These are phyloP conservation scores for Pholiota conissans DNA, from an alignment of 768 basidiomycete genomes.

Conservation along the genomic window DNA sequence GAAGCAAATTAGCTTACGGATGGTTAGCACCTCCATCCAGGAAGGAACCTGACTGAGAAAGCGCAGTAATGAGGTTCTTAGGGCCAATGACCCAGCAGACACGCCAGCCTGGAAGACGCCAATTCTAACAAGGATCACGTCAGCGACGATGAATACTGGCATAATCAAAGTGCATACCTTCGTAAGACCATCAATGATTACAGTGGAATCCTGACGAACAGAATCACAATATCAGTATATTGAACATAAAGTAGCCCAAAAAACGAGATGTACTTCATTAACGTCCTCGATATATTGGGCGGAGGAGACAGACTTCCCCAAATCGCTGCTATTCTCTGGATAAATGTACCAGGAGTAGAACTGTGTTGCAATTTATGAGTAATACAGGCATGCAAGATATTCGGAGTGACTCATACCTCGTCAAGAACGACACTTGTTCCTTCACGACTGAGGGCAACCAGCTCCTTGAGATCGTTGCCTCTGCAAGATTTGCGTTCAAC, in stretches of 20 bases:
- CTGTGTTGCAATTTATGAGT: constrained; percentile 33
- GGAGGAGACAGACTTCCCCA: constrained; percentile 78
- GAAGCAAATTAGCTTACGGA: constrained; percentile 51
- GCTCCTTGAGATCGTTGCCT: constrained; percentile 78
- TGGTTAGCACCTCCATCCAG: constrained; percentile 94
- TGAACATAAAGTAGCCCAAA: too few species aligned
- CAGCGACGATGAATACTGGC: background rate
- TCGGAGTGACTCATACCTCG: constrained; percentile 47
- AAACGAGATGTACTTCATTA: constrained; percentile 69
- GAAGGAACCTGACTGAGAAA: constrained; percentile 94
- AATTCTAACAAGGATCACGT: constrained; percentile 60
- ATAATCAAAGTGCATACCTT: constrained; percentile 50
- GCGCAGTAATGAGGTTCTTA: constrained; percentile 82
- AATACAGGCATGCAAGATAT: background rate
- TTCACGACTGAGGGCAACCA: constrained; percentile 72
- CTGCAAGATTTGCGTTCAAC: constrained; percentile 29
- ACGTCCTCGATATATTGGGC: constrained; percentile 88
- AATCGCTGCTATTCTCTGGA: constrained; percentile 71
- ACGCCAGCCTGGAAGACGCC: constrained; percentile 94
- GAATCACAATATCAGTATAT: background rate
- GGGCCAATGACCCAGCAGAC: constrained; percentile 94
- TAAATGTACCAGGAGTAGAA: constrained; percentile 98
- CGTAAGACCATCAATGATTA: constrained; percentile 91
- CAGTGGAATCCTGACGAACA: constrained; percentile 61
- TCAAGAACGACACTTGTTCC: constrained; percentile 84